Conservation (phyloP, 164 flowering plant genomes). For the Paratinospora sagittata region DNA sequence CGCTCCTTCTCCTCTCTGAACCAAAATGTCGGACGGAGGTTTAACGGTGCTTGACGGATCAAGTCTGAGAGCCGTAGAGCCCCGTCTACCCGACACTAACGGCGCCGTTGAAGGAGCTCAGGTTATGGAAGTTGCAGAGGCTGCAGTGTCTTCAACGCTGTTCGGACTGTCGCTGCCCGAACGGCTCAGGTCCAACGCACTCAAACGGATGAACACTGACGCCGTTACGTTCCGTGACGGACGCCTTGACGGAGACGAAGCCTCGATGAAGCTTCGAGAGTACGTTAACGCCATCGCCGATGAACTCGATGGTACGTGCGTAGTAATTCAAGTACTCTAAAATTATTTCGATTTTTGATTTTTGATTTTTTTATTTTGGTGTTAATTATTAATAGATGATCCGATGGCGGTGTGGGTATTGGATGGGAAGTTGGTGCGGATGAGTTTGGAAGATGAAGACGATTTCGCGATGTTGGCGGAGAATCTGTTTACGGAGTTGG, state of each 20-base stretch:
- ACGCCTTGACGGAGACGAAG: slow-evolving; percentile 29
- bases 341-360: background rate
- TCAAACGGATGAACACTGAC: slow-evolving; percentile 33
- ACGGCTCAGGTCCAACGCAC: slow-evolving; percentile 38
- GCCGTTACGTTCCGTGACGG: slow-evolving; percentile 21
- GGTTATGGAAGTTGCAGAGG: slow-evolving; percentile 45
- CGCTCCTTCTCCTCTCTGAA: background rate
- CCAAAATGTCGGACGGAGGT: slow-evolving; percentile 46
- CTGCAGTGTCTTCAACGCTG: slow-evolving; percentile 35
- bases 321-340: no score
- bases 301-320: slow-evolving; percentile 40
- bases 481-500: slow-evolving; percentile 69
- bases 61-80: slow-evolving; percentile 27
- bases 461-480: slow-evolving; percentile 85
- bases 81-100: slow-evolving; percentile 19
- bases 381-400: slow-evolving; percentile 34
- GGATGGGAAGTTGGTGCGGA: slow-evolving; percentile 48
- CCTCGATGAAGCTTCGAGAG: slow-evolving; percentile 23
- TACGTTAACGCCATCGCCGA: slow-evolving; percentile 56
- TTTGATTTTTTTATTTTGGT: background rate
- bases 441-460: slow-evolving; percentile 72
- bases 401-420: slow-evolving; percentile 51
- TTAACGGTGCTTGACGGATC: slow-evolving; percentile 52
- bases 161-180: slow-evolving; percentile 54
- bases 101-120: slow-evolving; percentile 35